A percentile compares a stretch with the other conserved stretches of the same genome.
Evolutionary conservation across 2,329 filamentous ascomycete genomes (phyloP).

Genomic region (Geoglossum cookeanum): DNA sequence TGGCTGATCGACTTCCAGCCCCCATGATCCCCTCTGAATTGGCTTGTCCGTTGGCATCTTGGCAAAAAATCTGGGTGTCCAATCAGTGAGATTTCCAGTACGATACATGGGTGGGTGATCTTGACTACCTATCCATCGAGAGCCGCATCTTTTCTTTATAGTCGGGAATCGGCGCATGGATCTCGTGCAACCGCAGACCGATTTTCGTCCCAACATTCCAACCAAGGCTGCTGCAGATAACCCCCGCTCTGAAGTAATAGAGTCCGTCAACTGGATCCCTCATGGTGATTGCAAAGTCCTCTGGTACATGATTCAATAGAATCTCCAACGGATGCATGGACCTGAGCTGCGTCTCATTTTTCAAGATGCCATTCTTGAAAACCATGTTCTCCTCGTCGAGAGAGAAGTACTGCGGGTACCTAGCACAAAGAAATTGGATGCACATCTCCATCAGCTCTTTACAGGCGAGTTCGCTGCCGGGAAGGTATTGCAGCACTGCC

Average conservation of each 20-base stretch:
- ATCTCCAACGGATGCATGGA: constrained; percentile 46
- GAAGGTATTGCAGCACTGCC: constrained; percentile 45
- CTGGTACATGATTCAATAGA: constrained; percentile 59
- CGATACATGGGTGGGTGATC: not conserved
- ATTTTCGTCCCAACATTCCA: constrained; percentile 65
- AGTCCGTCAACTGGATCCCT: constrained; percentile 50
- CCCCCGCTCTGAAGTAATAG: constrained; percentile 56
- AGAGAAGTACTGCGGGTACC: constrained; percentile 60
- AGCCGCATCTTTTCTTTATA: constrained; percentile 79
- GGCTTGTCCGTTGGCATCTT: constrained; percentile 56
- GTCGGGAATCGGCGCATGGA: constrained; percentile 59
- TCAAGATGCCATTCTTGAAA: constrained; percentile 51
- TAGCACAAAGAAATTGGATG: constrained; percentile 56
- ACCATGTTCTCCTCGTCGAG: constrained; percentile 33
- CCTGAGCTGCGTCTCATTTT: constrained; percentile 40
- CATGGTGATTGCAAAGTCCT: constrained; percentile 65
- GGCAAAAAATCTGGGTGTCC: constrained; percentile 46
- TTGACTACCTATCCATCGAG: constrained; percentile 59
- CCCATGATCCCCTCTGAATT: constrained; percentile 75
- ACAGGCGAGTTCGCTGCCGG: constrained; percentile 59
- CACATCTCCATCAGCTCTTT: constrained; percentile 81
- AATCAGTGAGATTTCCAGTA: not conserved
- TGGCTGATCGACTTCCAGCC: constrained; percentile 54
- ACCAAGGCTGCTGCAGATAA: constrained; percentile 61
- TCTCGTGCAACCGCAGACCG: constrained; percentile 46